These are phyloP conservation scores for Reutealis trisperma DNA, from an alignment of 345 rosid genomes.

Conservation along the genomic window DNA sequence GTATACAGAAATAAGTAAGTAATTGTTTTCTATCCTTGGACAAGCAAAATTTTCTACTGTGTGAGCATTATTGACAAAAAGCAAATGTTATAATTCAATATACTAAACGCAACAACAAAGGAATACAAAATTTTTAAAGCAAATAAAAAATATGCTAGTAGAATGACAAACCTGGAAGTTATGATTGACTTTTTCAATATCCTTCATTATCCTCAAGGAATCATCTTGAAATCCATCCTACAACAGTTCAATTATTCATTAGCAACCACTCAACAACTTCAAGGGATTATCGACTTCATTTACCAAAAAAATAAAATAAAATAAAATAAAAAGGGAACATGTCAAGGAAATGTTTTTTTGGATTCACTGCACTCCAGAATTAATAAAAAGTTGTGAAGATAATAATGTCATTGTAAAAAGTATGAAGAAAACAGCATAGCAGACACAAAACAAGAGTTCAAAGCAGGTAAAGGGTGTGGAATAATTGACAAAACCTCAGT, in stretches of 20 bases:
- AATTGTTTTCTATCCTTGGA: not conserved
- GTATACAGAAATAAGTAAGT: slow-evolving; percentile 3
- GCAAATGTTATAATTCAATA: not conserved
- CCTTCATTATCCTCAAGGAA: slow-evolving; percentile 84
- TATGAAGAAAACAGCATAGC: not conserved
- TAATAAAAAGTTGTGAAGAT: too few species aligned
- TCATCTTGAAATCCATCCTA: slow-evolving; percentile 97
- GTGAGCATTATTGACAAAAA: not conserved
- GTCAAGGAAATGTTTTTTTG: not conserved
- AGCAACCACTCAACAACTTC: slow-evolving; percentile 6
- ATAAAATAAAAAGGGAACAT: not conserved
- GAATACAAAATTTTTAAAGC: not conserved
- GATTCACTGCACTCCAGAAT: not conserved
- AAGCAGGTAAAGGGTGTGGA: not conserved
- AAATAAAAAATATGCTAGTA: slow-evolving; percentile 7
- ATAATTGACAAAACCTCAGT: not conserved
- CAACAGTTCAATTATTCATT: slow-evolving; percentile 24
- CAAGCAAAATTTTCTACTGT: not conserved
- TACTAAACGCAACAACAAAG: not conserved
- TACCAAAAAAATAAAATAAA: not conserved
- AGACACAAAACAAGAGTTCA: not conserved
- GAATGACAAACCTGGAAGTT: slow-evolving; percentile 66
- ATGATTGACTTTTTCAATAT: slow-evolving; percentile 54
- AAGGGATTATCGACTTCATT: not conserved
- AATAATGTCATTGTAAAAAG: not conserved